Evolutionary conservation across 2,329 filamentous ascomycete species (phyloP).

Genomic region (Fusarium humuli): DNA sequence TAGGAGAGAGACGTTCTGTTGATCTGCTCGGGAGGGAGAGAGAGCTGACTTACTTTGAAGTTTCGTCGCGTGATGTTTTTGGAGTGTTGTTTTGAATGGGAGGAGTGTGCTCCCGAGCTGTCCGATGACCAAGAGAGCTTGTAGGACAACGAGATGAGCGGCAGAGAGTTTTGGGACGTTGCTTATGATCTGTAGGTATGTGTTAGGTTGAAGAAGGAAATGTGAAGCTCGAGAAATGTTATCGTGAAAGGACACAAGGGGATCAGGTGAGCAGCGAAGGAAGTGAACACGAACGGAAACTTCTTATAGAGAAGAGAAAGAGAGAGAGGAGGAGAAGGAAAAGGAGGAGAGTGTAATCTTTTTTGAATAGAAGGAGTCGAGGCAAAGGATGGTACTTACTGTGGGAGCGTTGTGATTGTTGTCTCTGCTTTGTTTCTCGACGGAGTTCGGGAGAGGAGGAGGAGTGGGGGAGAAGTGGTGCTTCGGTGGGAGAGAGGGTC

Average conservation of each 20-base stretch:
- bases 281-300: not conserved
- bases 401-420: not conserved
- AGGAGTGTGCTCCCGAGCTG: not conserved
- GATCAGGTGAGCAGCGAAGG: not conserved
- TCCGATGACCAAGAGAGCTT: not conserved
- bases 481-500: conserved; percentile 1
- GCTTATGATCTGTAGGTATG: not conserved
- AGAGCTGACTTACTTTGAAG: conserved; percentile 16
- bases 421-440: conserved; percentile 7
- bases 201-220: not conserved
- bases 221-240: not conserved
- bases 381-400: not conserved
- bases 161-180: not conserved
- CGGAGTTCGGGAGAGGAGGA: not conserved
- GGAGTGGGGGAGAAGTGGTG: conserved; percentile 2
- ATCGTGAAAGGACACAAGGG: not conserved
- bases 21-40: not conserved
- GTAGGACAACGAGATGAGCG: not conserved
- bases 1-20: not conserved
- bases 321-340: not conserved
- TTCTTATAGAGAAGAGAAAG: not conserved
- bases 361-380: not conserved
- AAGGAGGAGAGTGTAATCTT: not conserved
- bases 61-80: not conserved
- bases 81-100: not conserved